phyloP scores from a whole-genome alignment of 2,329 filamentous ascomycete genomes.

The Aureobasidium sp. region DNA sequence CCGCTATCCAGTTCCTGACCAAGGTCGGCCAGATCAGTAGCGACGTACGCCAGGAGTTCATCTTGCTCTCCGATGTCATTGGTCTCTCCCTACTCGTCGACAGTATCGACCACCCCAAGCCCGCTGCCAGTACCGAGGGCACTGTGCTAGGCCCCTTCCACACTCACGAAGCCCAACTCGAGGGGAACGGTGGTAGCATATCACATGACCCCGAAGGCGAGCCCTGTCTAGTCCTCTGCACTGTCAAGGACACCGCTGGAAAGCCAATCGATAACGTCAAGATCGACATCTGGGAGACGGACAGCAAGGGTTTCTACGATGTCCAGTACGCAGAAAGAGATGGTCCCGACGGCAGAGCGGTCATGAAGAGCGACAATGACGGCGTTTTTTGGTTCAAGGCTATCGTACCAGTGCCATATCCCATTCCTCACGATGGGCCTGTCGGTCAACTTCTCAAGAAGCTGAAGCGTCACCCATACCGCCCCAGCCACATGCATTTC shows the following conservation, averaged over 20 bases:
- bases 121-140: slow-evolving; percentile 60
- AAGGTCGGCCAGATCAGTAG: slow-evolving; percentile 64
- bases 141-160: slow-evolving; percentile 78
- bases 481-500: slow-evolving; percentile 76
- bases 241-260: slow-evolving; percentile 56
- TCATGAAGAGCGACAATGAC: slow-evolving; percentile 60
- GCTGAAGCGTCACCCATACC: slow-evolving; percentile 66
- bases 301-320: slow-evolving; percentile 72
- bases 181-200: slow-evolving; percentile 52
- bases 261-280: slow-evolving; percentile 57
- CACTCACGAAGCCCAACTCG: slow-evolving; percentile 61
- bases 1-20: slow-evolving; percentile 62
- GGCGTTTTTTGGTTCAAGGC: slow-evolving; percentile 80
- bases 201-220: slow-evolving; percentile 61
- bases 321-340: slow-evolving; percentile 62
- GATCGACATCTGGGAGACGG: slow-evolving; percentile 80
- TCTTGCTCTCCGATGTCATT: slow-evolving; percentile 71
- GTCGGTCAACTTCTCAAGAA: slow-evolving; percentile 62
- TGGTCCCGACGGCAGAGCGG: slow-evolving; percentile 62
- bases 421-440: slow-evolving; percentile 75
- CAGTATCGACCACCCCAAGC: slow-evolving; percentile 76
- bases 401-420: slow-evolving; percentile 77
- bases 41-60: slow-evolving; percentile 61
- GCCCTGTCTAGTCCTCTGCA: slow-evolving; percentile 66
- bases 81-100: slow-evolving; percentile 75